Conservation (phyloP, 2,329 filamentous ascomycete genomes). For the Teratosphaeria pseudoeucalypti region DNA sequence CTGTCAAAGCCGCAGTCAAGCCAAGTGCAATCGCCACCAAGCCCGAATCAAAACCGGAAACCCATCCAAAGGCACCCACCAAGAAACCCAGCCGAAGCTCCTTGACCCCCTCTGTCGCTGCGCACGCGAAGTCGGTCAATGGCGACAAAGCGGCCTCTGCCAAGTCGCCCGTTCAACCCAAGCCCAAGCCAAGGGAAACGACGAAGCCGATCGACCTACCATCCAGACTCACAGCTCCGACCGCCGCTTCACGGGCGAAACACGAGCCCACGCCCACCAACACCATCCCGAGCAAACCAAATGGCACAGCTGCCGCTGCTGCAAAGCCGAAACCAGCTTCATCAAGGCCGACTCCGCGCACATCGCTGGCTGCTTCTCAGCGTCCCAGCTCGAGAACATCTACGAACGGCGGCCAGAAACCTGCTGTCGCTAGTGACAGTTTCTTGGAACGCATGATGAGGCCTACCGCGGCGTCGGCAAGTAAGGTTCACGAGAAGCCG, state of each 20-base stretch:
- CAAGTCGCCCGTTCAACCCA: slow-evolving; percentile 8
- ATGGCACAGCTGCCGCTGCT: slow-evolving; percentile 19
- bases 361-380: slow-evolving; percentile 22
- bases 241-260: slow-evolving; percentile 58
- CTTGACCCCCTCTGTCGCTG: slow-evolving; percentile 25
- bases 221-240: slow-evolving; percentile 58
- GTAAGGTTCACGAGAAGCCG: slow-evolving; percentile 56
- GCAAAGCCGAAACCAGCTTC: slow-evolving; percentile 20
- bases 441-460: slow-evolving; percentile 78
- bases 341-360: slow-evolving; percentile 25
- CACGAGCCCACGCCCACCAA: slow-evolving; percentile 26
- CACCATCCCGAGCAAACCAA: slow-evolving; percentile 10
- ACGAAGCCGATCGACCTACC: slow-evolving; percentile 59
- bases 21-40: slow-evolving; percentile 9
- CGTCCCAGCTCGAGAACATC: slow-evolving; percentile 40
- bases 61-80: slow-evolving; percentile 11
- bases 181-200: slow-evolving; percentile 51
- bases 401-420: slow-evolving; percentile 26
- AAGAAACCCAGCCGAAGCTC: slow-evolving; percentile 25
- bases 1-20: not conserved
- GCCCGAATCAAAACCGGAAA: slow-evolving; percentile 8
- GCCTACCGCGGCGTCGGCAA: slow-evolving; percentile 59
- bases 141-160: slow-evolving; percentile 6
- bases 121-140: slow-evolving; percentile 16
- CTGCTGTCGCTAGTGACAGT: slow-evolving; percentile 41